These are phyloP conservation scores for Russula emetica DNA, from an alignment of 768 basidiomycete species.

Conservation along the genomic window DNA sequence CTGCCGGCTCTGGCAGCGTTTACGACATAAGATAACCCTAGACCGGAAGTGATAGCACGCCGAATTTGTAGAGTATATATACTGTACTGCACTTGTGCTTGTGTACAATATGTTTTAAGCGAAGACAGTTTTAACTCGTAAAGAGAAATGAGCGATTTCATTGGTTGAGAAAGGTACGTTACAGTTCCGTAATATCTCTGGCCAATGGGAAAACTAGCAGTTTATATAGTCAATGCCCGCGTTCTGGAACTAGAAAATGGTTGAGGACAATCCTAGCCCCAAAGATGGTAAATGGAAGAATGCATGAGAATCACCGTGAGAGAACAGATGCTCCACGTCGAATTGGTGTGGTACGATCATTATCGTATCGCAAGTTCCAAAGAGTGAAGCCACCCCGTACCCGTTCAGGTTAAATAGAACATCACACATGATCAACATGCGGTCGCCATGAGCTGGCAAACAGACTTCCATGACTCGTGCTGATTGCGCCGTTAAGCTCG, in stretches of 20 bases:
- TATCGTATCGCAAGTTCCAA: background rate
- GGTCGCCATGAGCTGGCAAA: background rate
- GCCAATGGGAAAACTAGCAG: background rate
- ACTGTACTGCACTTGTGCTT: no score
- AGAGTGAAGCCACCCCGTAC: background rate
- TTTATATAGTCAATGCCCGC: no score
- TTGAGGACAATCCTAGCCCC: background rate
- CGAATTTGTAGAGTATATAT: background rate
- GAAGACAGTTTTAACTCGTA: no score
- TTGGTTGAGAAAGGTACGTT: no score
- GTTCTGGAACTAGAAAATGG: no score
- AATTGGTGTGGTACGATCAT: background rate
- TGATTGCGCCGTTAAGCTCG: background rate
- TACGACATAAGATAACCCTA: background rate
- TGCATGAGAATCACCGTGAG: no score
- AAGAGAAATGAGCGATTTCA: no score
- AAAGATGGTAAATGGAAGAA: no score
- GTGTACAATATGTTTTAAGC: no score
- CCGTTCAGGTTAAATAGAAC: background rate
- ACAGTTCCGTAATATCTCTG: background rate
- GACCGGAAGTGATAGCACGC: background rate
- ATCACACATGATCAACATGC: slow-evolving; percentile 1
- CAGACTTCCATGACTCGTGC: background rate
- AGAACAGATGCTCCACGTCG: background rate
- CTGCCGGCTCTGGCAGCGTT: background rate